These are phyloP conservation scores for Coemansia sp. DNA, from an alignment of 192 early-diverging fungal genomes.

Conservation along the genomic window DNA sequence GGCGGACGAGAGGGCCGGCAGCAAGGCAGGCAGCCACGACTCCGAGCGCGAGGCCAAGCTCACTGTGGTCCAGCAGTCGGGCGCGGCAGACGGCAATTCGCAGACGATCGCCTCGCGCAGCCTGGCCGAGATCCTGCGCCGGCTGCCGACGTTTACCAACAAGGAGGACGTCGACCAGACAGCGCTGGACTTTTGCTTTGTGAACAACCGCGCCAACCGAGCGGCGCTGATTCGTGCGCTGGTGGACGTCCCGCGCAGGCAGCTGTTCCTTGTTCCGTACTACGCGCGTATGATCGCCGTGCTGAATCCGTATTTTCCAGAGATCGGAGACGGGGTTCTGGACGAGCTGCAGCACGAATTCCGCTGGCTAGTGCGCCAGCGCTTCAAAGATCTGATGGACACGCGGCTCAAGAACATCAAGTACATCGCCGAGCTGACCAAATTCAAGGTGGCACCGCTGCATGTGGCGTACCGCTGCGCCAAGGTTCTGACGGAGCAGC, in stretches of 20 bases:
- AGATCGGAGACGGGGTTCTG: constrained; percentile 71
- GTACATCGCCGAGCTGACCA: constrained; percentile 88
- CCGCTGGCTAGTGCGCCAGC: constrained; percentile 71
- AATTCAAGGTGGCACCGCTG: constrained; percentile 82
- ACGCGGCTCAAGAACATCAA: constrained; percentile 63
- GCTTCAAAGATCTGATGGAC: constrained; percentile 48
- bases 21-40: constrained; percentile 1
- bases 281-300: constrained; percentile 88
- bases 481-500: constrained; percentile 83
- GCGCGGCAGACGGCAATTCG: constrained; percentile 3
- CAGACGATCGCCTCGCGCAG: constrained; percentile 37
- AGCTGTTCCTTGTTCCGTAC: constrained; percentile 84
- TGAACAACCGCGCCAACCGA: constrained; percentile 78
- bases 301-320: constrained; percentile 81
- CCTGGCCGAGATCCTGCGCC: constrained; percentile 67
- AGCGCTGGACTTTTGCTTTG: constrained; percentile 89
- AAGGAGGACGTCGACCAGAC: constrained; percentile 83
- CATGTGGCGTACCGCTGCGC: constrained; percentile 82
- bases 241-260: constrained; percentile 71
- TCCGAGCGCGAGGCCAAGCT: constrained; percentile 24
- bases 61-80: constrained; percentile 29
- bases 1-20: not conserved
- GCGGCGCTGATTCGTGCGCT: constrained; percentile 75
- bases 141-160: constrained; percentile 73
- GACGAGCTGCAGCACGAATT: constrained; percentile 52